Evolutionary conservation across 2,329 filamentous ascomycete genomes (phyloP), one percentile per base, ranked within the genome.

Genomic region (Ascochyta viciae-villosae): DNA sequence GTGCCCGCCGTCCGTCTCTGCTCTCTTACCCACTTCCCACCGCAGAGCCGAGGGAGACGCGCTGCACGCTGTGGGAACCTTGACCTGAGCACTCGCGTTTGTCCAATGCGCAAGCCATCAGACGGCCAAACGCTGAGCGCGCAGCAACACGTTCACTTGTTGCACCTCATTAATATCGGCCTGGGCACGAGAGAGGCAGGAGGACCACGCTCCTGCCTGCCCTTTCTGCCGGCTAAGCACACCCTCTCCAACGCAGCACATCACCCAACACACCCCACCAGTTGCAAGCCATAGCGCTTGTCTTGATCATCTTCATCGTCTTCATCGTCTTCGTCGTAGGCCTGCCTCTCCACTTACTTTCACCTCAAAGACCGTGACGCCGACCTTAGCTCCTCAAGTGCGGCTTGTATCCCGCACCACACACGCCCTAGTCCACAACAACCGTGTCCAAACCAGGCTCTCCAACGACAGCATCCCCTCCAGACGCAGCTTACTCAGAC

Each of bases 131-230:
- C 15, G 15, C 13, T 16, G 15, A 19, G 40, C 24, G 24, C 9
- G 10, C 40, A 19, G 40, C 26, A 16, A 3, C 10, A 16, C 22
- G 16, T 29, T 43, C 40, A 43, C 26, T 48, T 35, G 26, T 43
- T 33, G 45, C 45, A 29, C 29, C 45, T 54, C 45, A 33, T 38
- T 33, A 49, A 50, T 31, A 49, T 54, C 45, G 34, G 34, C 23
- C 16, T 31, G 29, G 29, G 47, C 38, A 7, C 19, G 19, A 29
- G n/a, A 19, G n/a, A 43, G 26, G 26, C 40, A 43, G 40, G 10
- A 31, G 19, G 19, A 19, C 40, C 15, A 43, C 40, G 40, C 40
- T 12, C 16, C 15, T 29, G 19, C 40, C 16, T 22, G 15, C 26
- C 41, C 31, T 12, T 22, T 41, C 40, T 24, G 52, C 52, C 37